These are phyloP conservation scores for Astrocystis sublimbata DNA, from an alignment of 495 filamentous ascomycete species.

Conservation along the genomic window DNA sequence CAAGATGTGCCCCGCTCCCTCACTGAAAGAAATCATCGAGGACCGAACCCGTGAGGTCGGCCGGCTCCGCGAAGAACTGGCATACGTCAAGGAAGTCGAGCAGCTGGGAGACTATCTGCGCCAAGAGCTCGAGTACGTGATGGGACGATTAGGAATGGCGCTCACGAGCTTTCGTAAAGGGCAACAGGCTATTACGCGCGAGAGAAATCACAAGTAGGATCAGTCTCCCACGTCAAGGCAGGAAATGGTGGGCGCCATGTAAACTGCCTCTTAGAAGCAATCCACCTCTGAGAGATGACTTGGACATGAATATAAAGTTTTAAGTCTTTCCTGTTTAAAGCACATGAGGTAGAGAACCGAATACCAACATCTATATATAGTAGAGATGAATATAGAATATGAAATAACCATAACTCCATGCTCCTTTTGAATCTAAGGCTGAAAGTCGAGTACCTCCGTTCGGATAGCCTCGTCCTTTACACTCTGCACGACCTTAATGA, in stretches of 20 bases:
- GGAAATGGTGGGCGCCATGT: background rate
- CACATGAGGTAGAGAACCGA: no score
- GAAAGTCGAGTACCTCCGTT: slow-evolving; percentile 1
- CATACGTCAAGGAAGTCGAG: slow-evolving; percentile 6
- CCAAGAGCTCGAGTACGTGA: slow-evolving; percentile 7
- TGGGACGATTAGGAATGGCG: background rate
- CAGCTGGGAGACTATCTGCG: background rate
- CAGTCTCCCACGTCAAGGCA: background rate
- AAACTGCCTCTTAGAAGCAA: no score
- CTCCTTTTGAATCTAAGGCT: no score
- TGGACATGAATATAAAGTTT: no score
- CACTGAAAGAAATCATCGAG: background rate
- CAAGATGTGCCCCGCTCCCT: background rate
- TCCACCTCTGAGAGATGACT: background rate
- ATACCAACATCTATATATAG: no score
- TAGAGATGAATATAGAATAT: no score
- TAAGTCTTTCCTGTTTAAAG: no score
- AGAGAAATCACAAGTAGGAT: background rate
- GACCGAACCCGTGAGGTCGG: background rate
- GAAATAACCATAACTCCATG: no score
- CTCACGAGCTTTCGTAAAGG: slow-evolving; percentile 10
- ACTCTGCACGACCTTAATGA: no score
- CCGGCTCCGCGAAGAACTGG: background rate
- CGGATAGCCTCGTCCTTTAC: no score
- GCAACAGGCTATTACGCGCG: background rate